Evolutionary conservation across 2,329 filamentous ascomycete genomes (phyloP).

Genomic region (Bipolaris gigantea): DNA sequence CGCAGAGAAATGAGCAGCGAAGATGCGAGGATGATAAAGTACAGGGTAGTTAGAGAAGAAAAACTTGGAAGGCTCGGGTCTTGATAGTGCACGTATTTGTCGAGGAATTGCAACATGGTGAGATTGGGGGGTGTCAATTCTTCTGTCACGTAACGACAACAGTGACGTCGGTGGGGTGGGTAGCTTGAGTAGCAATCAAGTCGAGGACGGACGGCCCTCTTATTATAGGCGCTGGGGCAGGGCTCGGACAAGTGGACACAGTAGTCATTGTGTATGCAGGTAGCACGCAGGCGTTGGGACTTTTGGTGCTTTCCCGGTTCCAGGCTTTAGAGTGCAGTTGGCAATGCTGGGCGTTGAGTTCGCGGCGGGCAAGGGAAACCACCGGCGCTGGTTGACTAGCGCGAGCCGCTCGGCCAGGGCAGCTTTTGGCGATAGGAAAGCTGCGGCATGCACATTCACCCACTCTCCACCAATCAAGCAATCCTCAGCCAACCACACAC

Average conservation of each 20-base stretch:
- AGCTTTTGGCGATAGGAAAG: slow-evolving; percentile 15
- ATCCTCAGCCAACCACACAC: slow-evolving; percentile 3
- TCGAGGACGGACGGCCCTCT: slow-evolving; percentile 2
- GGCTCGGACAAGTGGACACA: slow-evolving; percentile 1
- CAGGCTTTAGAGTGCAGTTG: background rate
- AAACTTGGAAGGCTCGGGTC: slow-evolving; percentile 38
- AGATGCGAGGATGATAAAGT: slow-evolving; percentile 30
- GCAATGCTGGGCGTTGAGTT: background rate
- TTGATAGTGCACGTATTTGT: slow-evolving; percentile 33
- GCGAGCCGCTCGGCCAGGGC: slow-evolving; percentile 7
- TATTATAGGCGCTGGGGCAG: background rate
- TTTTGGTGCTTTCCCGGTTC: background rate
- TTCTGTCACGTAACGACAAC: slow-evolving; percentile 3
- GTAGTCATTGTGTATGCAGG: slow-evolving; percentile 4
- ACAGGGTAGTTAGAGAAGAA: slow-evolving; percentile 35
- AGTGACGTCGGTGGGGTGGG: slow-evolving; percentile 24
- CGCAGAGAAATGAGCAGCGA: slow-evolving; percentile 31
- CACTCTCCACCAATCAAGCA: slow-evolving; percentile 1
- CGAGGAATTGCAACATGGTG: slow-evolving; percentile 33
- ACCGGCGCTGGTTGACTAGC: slow-evolving; percentile 8
- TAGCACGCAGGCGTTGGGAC: background rate
- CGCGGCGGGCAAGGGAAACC: slow-evolving; percentile 2
- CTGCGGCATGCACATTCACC: background rate
- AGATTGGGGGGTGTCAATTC: slow-evolving; percentile 1
- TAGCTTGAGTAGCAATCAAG: background rate